Evolutionary conservation across 1,284 basidiomycete species (phyloP).

Genomic region (Ustilago loliicola): DNA sequence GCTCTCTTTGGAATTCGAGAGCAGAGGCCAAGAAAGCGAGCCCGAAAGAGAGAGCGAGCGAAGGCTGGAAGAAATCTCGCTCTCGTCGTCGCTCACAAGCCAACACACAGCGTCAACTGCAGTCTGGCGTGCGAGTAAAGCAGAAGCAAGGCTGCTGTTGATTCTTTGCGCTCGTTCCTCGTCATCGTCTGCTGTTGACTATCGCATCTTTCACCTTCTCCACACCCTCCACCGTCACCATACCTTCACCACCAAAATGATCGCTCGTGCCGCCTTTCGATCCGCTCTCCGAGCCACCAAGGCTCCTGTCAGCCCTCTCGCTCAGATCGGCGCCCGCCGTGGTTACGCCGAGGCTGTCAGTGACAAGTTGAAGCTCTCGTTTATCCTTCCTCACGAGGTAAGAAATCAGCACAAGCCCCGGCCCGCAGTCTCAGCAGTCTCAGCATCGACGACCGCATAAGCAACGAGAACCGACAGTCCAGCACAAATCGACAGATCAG

Average conservation of each 20-base stretch:
- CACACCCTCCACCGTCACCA: constrained; percentile 8
- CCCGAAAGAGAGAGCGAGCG: background rate
- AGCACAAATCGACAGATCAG: background rate
- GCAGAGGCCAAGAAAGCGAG: background rate
- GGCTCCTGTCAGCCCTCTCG: constrained; percentile 34
- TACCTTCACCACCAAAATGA: constrained; percentile 23
- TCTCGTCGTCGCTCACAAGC: constrained; percentile 6
- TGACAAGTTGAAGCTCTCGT: constrained; percentile 68
- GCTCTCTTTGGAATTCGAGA: background rate
- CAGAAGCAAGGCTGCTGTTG: background rate
- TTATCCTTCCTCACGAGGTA: constrained; percentile 63
- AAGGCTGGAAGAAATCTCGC: constrained; percentile 21
- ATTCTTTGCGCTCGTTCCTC: constrained; percentile 16
- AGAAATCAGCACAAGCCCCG: constrained; percentile 15
- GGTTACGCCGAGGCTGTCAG: constrained; percentile 69
- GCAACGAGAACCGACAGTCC: background rate
- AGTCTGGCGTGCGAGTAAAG: constrained; percentile 40
- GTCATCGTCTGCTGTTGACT: constrained; percentile 4
- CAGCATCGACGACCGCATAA: constrained; percentile 4
- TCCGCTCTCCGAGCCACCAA: constrained; percentile 45
- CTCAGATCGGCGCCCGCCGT: constrained; percentile 61
- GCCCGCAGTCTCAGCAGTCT: background rate
- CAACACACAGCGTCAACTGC: constrained; percentile 2
- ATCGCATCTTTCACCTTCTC: background rate
- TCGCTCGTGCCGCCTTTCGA: constrained; percentile 47